Evolutionary conservation across 805 yeast species (phyloP).

Genomic region (Candida pseudofarinosa): DNA sequence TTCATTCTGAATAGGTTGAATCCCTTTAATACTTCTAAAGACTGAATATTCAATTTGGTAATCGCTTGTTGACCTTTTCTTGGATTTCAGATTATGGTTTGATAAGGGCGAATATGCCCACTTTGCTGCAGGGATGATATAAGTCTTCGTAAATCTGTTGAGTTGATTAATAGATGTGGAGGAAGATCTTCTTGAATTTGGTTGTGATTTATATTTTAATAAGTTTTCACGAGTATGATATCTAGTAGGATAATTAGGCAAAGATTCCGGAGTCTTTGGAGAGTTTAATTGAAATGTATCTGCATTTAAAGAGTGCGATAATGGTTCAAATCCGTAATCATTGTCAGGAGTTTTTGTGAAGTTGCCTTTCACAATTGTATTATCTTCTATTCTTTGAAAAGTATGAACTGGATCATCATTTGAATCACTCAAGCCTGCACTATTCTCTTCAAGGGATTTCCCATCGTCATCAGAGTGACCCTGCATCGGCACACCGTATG

Average conservation of each 20-base stretch:
- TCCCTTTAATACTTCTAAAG: slow-evolving; percentile 19
- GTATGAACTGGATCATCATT: not conserved
- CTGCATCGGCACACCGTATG: not conserved
- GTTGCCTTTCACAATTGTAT: not conserved
- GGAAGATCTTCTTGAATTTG: slow-evolving; percentile 9
- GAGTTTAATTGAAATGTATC: not conserved
- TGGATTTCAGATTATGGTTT: slow-evolving; percentile 4
- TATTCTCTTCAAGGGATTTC: not conserved
- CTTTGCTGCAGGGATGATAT: slow-evolving; percentile 24
- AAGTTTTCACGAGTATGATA: slow-evolving; percentile 2
- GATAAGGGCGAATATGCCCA: slow-evolving; percentile 28
- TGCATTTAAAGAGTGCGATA: not conserved
- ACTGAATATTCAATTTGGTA: slow-evolving; percentile 35
- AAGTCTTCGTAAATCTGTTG: slow-evolving; percentile 17
- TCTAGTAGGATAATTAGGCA: not conserved
- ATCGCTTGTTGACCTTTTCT: slow-evolving; percentile 2
- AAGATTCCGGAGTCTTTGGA: not conserved
- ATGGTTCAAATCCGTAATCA: not conserved
- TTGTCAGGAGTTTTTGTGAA: not conserved
- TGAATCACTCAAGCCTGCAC: not conserved
- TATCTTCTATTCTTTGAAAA: not conserved
- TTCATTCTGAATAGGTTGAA: slow-evolving; percentile 13
- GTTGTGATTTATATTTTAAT: slow-evolving; percentile 10
- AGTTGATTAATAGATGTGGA: slow-evolving; percentile 10
- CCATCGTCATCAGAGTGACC: not conserved